Evolutionary conservation across 768 basidiomycete genomes (phyloP), one percentile per base, ranked within the genome.

Genomic region (Megacollybia marginata): DNA sequence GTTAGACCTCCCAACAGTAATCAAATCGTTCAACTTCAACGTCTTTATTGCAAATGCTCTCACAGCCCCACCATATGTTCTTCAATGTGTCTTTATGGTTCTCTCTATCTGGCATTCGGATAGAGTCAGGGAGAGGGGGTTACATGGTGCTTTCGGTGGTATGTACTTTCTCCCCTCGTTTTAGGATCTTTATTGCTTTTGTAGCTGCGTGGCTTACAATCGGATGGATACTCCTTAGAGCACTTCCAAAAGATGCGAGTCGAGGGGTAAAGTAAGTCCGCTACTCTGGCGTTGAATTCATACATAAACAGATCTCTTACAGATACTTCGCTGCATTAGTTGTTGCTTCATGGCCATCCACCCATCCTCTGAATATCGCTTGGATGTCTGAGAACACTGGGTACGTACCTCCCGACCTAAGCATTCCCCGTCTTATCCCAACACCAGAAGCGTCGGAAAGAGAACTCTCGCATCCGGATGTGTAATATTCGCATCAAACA

Each of bases 321-420:
- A 62, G 57, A 47, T 59, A 70, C 44, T 57, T 67, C 33, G 67
- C 67, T 8, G 69, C 65, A 1, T 54, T 69, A 2, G 52, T 69
- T 35, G 62, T 69, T 0, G 65, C 67, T 9, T 63, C 64, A 2
- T 70, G 69, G 69, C 69, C 69, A 1, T 65, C 63, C 15, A 68
- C 67, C 4, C 67, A 70, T 54, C 69, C 69, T 2, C 49, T 70
- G 33, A 70, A 69, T 43, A 65, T 70, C 38, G 69, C 67, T 1
- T 70, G 69, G 69, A 67, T 70, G 62, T 64, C 67, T 0, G 69
- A 70, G 51, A 70, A 70, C 46, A 69, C 66, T 2, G 67, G 63
- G 65, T 59, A 51, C 28, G 55, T 34, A n/a, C 15, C 13, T 42
- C 23, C 31, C 33, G 31, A 4, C 12, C n/a, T 9, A 16, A 13